phyloP scores from a whole-genome alignment of 768 basidiomycete species.

The Boletus bicolor region DNA sequence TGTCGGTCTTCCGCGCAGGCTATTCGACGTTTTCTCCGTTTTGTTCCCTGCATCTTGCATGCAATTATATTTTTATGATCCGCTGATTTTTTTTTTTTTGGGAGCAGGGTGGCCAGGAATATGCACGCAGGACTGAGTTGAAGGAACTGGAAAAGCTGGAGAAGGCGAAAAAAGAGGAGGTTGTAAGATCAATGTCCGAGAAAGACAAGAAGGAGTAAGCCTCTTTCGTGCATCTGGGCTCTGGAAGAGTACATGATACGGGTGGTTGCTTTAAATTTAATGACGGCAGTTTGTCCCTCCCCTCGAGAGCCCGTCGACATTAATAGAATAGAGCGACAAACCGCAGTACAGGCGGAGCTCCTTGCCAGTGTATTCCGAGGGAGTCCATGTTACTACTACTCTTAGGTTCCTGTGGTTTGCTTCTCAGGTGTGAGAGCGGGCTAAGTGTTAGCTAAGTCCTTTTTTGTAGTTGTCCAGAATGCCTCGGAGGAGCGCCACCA shows the following conservation, averaged over 20 bases:
- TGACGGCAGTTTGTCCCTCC: not conserved
- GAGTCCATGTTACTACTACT: not conserved
- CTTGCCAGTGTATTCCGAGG: not conserved
- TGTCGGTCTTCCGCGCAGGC: not conserved
- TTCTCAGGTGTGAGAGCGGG: conserved; percentile 3
- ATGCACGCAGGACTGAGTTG: conserved; percentile 61
- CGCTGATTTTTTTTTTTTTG: conserved; percentile 15
- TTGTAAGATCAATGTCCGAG: conserved; percentile 10
- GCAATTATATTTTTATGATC: conserved; percentile 3
- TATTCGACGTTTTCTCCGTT: conserved; percentile 8
- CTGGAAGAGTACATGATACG: not conserved
- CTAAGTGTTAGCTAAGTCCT: conserved; percentile 21
- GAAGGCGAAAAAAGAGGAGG: conserved; percentile 34
- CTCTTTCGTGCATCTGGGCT: conserved; percentile 2
- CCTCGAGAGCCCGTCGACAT: not conserved
- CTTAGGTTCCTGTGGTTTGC: not conserved
- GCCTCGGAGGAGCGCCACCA: conserved; percentile 20
- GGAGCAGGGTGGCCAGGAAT: conserved; percentile 81
- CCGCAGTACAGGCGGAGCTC: not conserved
- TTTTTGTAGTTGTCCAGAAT: conserved; percentile 22
- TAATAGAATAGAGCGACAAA: conserved; percentile 2
- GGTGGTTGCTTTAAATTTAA: conserved; percentile 3
- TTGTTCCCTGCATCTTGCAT: not conserved
- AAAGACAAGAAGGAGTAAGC: conserved; percentile 33
- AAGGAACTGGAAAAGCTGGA: conserved; percentile 38